phyloP scores from a whole-genome alignment of 1,284 basidiomycete species.

The Ustilago xerochloae region DNA sequence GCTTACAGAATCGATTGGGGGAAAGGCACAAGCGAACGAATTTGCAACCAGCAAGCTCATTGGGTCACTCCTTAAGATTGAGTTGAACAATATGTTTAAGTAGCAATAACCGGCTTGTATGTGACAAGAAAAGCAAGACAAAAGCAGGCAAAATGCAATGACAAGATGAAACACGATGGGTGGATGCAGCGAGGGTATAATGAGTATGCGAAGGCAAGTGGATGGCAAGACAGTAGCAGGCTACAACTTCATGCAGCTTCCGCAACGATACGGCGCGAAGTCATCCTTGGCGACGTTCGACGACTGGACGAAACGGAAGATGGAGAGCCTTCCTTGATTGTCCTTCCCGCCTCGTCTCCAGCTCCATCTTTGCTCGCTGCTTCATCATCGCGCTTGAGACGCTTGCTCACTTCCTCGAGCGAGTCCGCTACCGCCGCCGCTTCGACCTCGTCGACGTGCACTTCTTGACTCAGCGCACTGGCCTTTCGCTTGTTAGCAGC shows the following conservation, averaged over 20 bases:
- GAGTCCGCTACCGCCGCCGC: background rate
- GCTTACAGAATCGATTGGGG: too few relatives aligned
- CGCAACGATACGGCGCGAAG: constrained; percentile 23
- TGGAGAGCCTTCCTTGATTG: constrained; percentile 28
- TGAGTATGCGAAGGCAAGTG: background rate
- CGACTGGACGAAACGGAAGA: constrained; percentile 41
- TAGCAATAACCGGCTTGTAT: too few relatives aligned
- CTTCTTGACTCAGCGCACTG: constrained; percentile 45
- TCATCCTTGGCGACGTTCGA: constrained; percentile 45
- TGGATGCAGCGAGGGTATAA: constrained; percentile 7
- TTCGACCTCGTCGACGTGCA: constrained; percentile 16
- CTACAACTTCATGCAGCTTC: constrained; percentile 12
- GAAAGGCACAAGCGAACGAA: too few relatives aligned
- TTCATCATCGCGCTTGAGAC: constrained; percentile 18
- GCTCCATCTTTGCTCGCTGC: background rate
- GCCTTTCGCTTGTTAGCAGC: constrained; percentile 42
- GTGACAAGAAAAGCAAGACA: background rate
- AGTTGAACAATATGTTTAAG: too few relatives aligned
- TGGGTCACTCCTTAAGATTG: too few relatives aligned
- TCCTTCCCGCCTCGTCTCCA: constrained; percentile 3
- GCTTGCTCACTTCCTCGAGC: constrained; percentile 32
- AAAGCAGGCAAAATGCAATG: background rate
- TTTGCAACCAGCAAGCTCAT: too few relatives aligned
- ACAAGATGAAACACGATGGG: background rate
- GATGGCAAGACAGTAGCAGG: background rate